These are phyloP conservation scores for Apophysomyces sp. DNA, from an alignment of 371 early-diverging fungal species.

Conservation along the genomic window DNA sequence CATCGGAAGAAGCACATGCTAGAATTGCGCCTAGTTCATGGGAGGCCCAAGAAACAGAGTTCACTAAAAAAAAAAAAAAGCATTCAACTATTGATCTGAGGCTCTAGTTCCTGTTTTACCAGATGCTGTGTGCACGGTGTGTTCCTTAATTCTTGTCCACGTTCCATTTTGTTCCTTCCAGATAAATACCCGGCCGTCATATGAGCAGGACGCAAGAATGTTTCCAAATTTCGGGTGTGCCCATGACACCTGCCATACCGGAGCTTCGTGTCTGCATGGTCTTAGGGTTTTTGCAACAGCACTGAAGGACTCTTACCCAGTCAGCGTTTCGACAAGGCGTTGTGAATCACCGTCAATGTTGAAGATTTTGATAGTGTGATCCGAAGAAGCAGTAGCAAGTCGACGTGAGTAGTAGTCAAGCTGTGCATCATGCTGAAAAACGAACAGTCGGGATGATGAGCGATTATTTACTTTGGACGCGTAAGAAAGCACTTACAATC, in stretches of 20 bases:
- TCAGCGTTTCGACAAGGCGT: constrained; percentile 74
- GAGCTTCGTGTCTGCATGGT: constrained; percentile 83
- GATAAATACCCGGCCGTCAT: constrained; percentile 92
- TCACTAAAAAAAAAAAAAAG: constrained; percentile 56
- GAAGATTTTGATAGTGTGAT: constrained; percentile 90
- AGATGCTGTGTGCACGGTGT: constrained; percentile 84
- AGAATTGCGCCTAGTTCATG: constrained; percentile 94
- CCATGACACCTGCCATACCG: constrained; percentile 99
- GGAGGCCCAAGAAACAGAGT: constrained; percentile 95
- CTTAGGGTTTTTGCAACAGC: neutral
- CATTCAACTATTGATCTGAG: neutral
- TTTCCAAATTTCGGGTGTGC: constrained; percentile 97
- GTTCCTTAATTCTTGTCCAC: constrained; percentile 91
- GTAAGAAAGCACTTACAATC: constrained; percentile 67
- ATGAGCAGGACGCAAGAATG: constrained; percentile 94
- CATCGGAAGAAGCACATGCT: constrained; percentile 96
- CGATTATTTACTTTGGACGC: neutral
- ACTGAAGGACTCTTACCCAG: constrained; percentile 54
- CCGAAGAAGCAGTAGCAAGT: constrained; percentile 97
- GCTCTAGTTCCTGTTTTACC: constrained; percentile 46
- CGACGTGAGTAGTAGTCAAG: constrained; percentile 97
- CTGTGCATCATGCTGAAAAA: constrained; percentile 92
- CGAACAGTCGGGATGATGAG: constrained; percentile 4
- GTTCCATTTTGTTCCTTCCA: constrained; percentile 90
- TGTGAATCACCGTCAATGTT: constrained; percentile 86